These are phyloP conservation scores for Chlorella variabilis DNA, from an alignment of 163 green algal genomes.

Conservation along the genomic window DNA sequence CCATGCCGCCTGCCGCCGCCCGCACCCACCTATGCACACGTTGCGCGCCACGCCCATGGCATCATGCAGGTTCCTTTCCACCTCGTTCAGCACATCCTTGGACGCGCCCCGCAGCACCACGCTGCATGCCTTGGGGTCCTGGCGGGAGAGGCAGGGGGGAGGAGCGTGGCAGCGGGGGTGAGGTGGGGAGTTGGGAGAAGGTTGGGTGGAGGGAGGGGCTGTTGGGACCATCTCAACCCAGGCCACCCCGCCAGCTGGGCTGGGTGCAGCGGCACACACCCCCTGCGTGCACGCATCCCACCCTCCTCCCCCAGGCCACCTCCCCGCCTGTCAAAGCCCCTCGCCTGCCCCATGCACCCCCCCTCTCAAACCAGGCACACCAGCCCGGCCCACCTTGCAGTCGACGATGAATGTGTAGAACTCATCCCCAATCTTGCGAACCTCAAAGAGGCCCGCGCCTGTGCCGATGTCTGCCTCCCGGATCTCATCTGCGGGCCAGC, in stretches of 20 bases:
- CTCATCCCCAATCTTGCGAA: slow-evolving; percentile 98
- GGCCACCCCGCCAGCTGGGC: too few species aligned
- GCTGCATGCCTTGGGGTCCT: slow-evolving; percentile 95
- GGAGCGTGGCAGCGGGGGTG: not conserved
- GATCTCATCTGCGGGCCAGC: slow-evolving; percentile 66
- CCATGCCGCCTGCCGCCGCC: too few species aligned
- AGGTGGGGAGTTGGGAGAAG: not conserved
- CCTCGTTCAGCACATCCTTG: slow-evolving; percentile 98
- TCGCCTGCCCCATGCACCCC: too few species aligned
- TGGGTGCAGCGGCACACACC: too few species aligned
- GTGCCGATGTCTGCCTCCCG: slow-evolving; percentile 93
- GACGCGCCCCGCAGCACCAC: slow-evolving; percentile 94
- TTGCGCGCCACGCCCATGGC: slow-evolving; percentile 96
- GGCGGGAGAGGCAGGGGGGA: not conserved
- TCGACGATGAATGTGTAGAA: slow-evolving; percentile 99
- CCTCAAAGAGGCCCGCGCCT: slow-evolving; percentile 94
- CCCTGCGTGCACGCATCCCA: too few species aligned
- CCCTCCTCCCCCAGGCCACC: too few species aligned
- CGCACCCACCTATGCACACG: slow-evolving; percentile 64
- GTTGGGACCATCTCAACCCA: too few species aligned
- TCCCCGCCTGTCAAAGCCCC: too few species aligned
- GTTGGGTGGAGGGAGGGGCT: too few species aligned
- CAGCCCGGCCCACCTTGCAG: slow-evolving; percentile 89
- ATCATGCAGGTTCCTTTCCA: slow-evolving; percentile 93
- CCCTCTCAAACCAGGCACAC: too few species aligned